These are phyloP conservation scores for Prunella vulgaris DNA, from an alignment of 257 asterid species.

Conservation along the genomic window DNA sequence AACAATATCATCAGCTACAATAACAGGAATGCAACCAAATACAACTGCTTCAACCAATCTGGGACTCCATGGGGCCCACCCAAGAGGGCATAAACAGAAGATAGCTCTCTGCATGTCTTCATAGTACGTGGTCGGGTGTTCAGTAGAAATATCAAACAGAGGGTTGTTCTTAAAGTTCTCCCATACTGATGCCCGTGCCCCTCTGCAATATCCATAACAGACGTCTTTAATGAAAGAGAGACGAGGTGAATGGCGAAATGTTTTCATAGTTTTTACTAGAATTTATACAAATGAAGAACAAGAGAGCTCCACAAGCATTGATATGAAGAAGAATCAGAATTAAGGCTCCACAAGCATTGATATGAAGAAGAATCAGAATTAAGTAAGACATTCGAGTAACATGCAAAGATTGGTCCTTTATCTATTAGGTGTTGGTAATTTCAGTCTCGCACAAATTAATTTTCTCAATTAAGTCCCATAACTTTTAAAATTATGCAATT, in stretches of 20 bases:
- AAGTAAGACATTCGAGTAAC: neutral
- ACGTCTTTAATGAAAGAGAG: neutral
- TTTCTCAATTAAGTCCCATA: too few species aligned
- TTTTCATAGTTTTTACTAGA: neutral
- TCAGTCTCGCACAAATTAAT: too few species aligned
- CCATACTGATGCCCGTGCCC: slow-evolving; percentile 95
- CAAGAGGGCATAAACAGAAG: slow-evolving; percentile 88
- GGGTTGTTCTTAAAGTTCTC: slow-evolving; percentile 91
- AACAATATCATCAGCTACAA: slow-evolving; percentile 86
- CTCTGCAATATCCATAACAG: slow-evolving; percentile 42
- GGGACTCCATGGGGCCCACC: slow-evolving; percentile 99
- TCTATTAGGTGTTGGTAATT: too few species aligned
- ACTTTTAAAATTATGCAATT: too few species aligned
- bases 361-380: neutral
- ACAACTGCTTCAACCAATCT: slow-evolving; percentile 89
- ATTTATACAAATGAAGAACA: neutral
- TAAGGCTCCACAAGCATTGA: neutral
- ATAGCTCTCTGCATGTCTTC: slow-evolving; percentile 92
- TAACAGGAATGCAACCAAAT: slow-evolving; percentile 90
- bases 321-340: neutral
- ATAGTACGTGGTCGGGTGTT: slow-evolving; percentile 83
- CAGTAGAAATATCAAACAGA: slow-evolving; percentile 75
- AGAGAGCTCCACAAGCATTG: neutral
- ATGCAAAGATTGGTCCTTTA: too few species aligned
- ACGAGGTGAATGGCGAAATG: neutral